A percentile compares a stretch with the other conserved stretches of the same genome.
phyloP scores from a whole-genome alignment of 2,329 filamentous ascomycete species.

The Aspergillus viridinutans region DNA sequence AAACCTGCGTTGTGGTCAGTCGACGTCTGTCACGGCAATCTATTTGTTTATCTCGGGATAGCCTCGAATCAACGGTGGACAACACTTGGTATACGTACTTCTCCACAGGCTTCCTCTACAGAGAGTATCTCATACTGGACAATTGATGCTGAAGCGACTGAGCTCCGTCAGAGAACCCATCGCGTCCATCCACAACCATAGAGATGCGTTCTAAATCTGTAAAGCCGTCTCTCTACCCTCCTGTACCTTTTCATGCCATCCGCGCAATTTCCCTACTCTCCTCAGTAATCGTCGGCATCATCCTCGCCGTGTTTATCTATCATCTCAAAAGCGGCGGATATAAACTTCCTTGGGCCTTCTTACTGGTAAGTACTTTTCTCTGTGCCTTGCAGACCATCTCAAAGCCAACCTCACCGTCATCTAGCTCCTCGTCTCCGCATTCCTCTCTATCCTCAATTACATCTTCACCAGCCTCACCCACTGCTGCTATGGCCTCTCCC shows the following conservation, averaged over 20 bases:
- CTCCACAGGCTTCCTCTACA: background rate
- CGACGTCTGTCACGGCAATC: background rate
- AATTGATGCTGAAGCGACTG: background rate
- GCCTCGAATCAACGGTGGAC: background rate
- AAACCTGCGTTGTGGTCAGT: background rate
- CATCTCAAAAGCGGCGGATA: slow-evolving; percentile 51
- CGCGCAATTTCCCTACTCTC: slow-evolving; percentile 45
- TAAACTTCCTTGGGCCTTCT: slow-evolving; percentile 56
- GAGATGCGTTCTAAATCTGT: slow-evolving; percentile 30
- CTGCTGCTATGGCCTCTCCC: slow-evolving; percentile 49
- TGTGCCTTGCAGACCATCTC: background rate
- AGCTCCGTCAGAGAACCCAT: background rate
- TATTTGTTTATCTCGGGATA: background rate
- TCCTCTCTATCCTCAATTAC: slow-evolving; percentile 50
- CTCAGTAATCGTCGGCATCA: slow-evolving; percentile 50
- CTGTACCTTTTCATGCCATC: slow-evolving; percentile 38
- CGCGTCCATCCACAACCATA: slow-evolving; percentile 1
- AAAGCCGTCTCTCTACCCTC: slow-evolving; percentile 39
- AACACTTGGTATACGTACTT: background rate
- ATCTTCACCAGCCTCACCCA: slow-evolving; percentile 49
- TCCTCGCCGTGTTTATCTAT: slow-evolving; percentile 54
- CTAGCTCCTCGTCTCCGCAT: slow-evolving; percentile 50
- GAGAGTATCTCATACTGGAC: slow-evolving; percentile 3
- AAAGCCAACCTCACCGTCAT: slow-evolving; percentile 1
- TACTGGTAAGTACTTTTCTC: slow-evolving; percentile 45